Evolutionary conservation across 2,329 filamentous ascomycete species (phyloP), one percentile per base, ranked within the genome.

Genomic region (Didymella exigua): DNA sequence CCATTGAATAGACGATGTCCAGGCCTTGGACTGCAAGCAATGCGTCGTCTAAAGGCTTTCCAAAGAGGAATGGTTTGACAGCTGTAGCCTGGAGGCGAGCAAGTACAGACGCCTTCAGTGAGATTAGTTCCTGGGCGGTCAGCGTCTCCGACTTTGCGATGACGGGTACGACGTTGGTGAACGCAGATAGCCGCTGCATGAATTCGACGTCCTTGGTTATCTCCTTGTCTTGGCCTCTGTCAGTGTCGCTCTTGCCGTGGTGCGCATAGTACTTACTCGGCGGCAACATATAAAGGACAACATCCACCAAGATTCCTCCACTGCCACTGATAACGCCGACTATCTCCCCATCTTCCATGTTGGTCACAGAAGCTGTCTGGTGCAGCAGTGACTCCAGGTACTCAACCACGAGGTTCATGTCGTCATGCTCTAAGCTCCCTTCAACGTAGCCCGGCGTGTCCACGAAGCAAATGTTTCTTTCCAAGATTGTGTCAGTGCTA

Each of bases 401-500:
- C 54, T 85, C 82, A 44, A 86, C 85, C 46, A 69, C 73, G 38
- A 74, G 64, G 34, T 60, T 62, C 37, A 62, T 66, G 18, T 67
- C 61, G 5, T 63, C 68, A 27, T 58, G 40, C 34, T 52, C 57
- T 19, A 56, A 56, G 78, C 79, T 40, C 80, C 81, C 60, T 72
- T 77, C 60, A 4, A 58, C 77, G 72, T 85, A 86, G 11, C 87
- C 87, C 10, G 89, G 86, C 2, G 90, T 93, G 76, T 98, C 93
- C 54, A 97, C 87, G 70, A 99, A 97, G 74, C 91, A 96, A 5
- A 99, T 77, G 69, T 99, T 99, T 26, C 93, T 85, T 70, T 98
- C 93, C 40, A 98, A 78, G 33, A 97, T 84, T 19, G 86, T 84
- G 60, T 95, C 92, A 7, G 87, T 86, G 46, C 86, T 78, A 67